A percentile compares a stretch with the other conserved stretches of the same genome.
Conservation (phyloP, 805 yeast genomes). For the Candida germanica region DNA sequence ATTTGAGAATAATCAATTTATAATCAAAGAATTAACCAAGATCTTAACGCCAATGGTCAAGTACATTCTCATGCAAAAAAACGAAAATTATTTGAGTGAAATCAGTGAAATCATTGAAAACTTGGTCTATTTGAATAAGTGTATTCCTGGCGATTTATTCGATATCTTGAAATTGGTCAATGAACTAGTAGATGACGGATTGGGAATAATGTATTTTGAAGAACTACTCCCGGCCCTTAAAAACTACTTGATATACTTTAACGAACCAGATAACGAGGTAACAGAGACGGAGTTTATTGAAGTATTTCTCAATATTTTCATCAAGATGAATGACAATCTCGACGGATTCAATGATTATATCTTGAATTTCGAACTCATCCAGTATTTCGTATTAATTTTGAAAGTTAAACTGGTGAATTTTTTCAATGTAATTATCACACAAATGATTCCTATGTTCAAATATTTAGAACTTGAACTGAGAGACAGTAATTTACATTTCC, state of each 20-base stretch:
- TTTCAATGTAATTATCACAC: constrained; percentile 5
- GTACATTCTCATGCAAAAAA: constrained; percentile 59
- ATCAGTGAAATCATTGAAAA: constrained; percentile 65
- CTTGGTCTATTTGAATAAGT: constrained; percentile 35
- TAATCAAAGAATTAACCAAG: constrained; percentile 62
- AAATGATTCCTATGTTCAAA: constrained; percentile 3
- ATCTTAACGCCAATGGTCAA: constrained; percentile 67
- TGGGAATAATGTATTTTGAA: constrained; percentile 66
- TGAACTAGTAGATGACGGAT: constrained; percentile 24
- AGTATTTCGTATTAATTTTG: constrained; percentile 59
- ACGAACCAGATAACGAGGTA: constrained; percentile 9
- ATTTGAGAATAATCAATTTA: constrained; percentile 73
- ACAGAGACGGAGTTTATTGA: constrained; percentile 33
- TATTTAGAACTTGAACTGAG: constrained; percentile 27
- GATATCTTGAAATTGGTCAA: constrained; percentile 51
- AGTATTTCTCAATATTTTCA: constrained; percentile 39
- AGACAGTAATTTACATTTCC: constrained; percentile 34
- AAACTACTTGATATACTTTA: constrained; percentile 57
- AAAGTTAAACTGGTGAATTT: constrained; percentile 24
- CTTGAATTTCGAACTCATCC: constrained; percentile 60
- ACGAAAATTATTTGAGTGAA: constrained; percentile 75
- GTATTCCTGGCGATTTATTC: constrained; percentile 71
- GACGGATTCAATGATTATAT: constrained; percentile 55
- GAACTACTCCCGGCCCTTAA: constrained; percentile 73
- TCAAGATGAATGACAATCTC: constrained; percentile 46